These are phyloP conservation scores for Sugiyamaella boreocaroliniensis DNA, from an alignment of 805 yeast species.

Conservation along the genomic window DNA sequence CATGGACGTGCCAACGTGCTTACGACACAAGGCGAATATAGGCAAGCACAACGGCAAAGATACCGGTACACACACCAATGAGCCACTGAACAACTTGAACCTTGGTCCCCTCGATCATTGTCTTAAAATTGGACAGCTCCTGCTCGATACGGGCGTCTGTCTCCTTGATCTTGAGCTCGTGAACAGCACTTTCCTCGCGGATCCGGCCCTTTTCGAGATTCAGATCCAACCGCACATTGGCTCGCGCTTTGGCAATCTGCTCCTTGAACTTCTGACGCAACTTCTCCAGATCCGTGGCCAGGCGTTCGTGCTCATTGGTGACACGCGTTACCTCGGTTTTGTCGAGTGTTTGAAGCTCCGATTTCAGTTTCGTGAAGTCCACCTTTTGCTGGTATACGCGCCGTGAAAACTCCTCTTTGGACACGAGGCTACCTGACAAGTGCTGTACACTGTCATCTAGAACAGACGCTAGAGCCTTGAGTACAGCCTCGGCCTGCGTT, in stretches of 20 bases:
- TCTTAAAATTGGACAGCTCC: slow-evolving; percentile 88
- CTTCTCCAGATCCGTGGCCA: slow-evolving; percentile 79
- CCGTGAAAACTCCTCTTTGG: slow-evolving; percentile 73
- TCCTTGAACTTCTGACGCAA: slow-evolving; percentile 78
- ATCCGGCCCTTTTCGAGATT: slow-evolving; percentile 93
- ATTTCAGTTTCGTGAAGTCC: slow-evolving; percentile 89
- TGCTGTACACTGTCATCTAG: slow-evolving; percentile 73
- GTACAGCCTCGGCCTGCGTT: slow-evolving; percentile 74
- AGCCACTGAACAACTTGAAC: slow-evolving; percentile 98
- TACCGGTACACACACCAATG: slow-evolving; percentile 97
- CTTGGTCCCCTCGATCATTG: slow-evolving; percentile 91
- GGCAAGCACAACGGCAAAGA: slow-evolving; percentile 88
- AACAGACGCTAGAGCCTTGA: slow-evolving; percentile 63
- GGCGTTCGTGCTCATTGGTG: slow-evolving; percentile 79
- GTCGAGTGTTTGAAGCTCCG: slow-evolving; percentile 85
- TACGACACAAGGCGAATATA: slow-evolving; percentile 75
- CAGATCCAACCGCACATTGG: slow-evolving; percentile 83
- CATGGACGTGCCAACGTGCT: no score
- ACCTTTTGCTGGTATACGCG: slow-evolving; percentile 93
- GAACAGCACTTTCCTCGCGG: slow-evolving; percentile 87
- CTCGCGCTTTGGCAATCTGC: slow-evolving; percentile 83
- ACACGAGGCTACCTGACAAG: slow-evolving; percentile 71
- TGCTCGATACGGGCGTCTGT: slow-evolving; percentile 93
- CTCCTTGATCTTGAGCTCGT: slow-evolving; percentile 89
- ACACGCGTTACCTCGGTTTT: slow-evolving; percentile 75